A percentile compares a stretch with the other conserved stretches of the same genome.
Evolutionary conservation across 2,329 filamentous ascomycete genomes (phyloP).

Genomic region (Penicillium occitanis): DNA sequence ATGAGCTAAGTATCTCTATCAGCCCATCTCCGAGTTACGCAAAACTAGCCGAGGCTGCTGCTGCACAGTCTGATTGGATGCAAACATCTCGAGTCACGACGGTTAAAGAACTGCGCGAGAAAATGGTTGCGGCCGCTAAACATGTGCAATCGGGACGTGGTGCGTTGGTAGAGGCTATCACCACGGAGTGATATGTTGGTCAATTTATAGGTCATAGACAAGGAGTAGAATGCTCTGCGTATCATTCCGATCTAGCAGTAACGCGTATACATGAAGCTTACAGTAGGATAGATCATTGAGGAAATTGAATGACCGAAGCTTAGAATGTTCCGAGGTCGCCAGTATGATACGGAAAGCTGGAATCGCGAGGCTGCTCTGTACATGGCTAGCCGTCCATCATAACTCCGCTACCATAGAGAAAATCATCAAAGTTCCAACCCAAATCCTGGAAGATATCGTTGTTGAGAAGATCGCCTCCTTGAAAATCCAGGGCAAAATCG

Average conservation of each 20-base stretch:
- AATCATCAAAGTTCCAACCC: constrained; percentile 1
- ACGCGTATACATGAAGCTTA: not conserved
- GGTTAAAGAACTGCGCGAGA: not conserved
- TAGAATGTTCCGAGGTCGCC: not conserved
- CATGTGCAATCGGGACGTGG: not conserved
- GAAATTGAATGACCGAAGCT: not conserved
- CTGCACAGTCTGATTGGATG: constrained; percentile 3
- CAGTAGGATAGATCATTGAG: too few species aligned
- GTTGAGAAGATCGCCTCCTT: not conserved
- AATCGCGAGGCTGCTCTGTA: not conserved
- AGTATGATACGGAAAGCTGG: not conserved
- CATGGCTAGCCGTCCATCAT: not conserved
- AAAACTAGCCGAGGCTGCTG: not conserved
- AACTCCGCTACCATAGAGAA: not conserved
- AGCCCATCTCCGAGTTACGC: not conserved
- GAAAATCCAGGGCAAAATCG: not conserved
- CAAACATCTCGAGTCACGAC: not conserved
- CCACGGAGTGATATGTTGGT: not conserved
- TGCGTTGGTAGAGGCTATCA: not conserved
- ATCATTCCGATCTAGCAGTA: not conserved
- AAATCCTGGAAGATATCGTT: constrained; percentile 3
- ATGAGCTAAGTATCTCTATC: not conserved
- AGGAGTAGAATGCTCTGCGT: not conserved
- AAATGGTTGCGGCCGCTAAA: not conserved
- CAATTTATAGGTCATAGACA: not conserved